Conservation (phyloP, 169 alveolate genomes). For the Plasmodium inui region DNA sequence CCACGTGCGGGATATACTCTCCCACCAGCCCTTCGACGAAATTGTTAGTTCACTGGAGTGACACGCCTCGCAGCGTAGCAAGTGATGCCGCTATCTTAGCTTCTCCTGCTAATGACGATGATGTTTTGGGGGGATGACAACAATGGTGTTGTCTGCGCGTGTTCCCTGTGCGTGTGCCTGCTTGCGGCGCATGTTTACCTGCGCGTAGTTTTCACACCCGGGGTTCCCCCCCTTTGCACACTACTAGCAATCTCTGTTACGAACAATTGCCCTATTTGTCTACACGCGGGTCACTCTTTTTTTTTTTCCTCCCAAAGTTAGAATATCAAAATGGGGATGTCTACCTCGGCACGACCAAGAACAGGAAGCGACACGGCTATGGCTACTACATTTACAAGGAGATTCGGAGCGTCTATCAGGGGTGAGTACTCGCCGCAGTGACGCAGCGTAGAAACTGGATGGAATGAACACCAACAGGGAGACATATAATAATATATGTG, state of each 20-base stretch:
- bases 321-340: constrained; percentile 71
- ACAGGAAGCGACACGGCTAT: constrained; percentile 41
- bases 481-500: background rate
- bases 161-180: too few species aligned
- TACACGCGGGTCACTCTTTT: background rate
- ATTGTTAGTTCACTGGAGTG: constrained; percentile 6
- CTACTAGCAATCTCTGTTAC: background rate
- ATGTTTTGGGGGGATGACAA: too few species aligned
- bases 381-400: constrained; percentile 44
- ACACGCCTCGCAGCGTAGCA: background rate
- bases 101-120: background rate
- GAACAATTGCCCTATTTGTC: background rate
- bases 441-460: background rate
- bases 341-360: constrained; percentile 42
- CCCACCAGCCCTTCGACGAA: constrained; percentile 39
- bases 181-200: too few species aligned
- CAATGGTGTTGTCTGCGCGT: too few species aligned
- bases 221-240: too few species aligned
- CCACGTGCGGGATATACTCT: constrained; percentile 15
- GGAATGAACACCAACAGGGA: background rate
- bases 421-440: constrained; percentile 10
- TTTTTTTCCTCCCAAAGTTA: constrained; percentile 18
- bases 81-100: background rate
- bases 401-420: constrained; percentile 26
- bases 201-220: too few species aligned